These are phyloP conservation scores for Spathaspora passalidarum DNA, from an alignment of 805 yeast species.

Conservation along the genomic window DNA sequence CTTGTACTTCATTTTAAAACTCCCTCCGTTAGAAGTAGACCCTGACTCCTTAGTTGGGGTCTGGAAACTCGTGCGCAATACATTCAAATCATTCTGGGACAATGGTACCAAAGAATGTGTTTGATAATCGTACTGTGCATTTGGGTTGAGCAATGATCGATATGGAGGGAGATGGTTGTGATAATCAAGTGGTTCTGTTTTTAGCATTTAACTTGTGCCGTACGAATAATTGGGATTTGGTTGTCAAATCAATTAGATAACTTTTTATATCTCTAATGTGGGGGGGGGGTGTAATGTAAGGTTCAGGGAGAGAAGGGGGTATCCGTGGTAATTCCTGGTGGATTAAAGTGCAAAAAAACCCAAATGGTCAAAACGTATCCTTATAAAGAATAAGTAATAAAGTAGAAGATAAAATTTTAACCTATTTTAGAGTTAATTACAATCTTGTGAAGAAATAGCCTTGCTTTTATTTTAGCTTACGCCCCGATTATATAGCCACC, in stretches of 20 bases:
- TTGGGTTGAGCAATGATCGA: slow-evolving; percentile 49
- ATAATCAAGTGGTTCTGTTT: slow-evolving; percentile 17
- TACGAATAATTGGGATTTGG: not conserved
- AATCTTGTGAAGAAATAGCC: not conserved
- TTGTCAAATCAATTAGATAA: not conserved
- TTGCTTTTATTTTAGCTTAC: not conserved
- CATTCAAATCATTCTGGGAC: slow-evolving; percentile 30
- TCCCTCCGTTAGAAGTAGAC: not conserved
- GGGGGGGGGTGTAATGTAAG: no score
- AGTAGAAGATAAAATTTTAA: no score
- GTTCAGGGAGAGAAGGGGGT: no score
- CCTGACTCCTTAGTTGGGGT: slow-evolving; percentile 3
- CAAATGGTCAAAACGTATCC: no score
- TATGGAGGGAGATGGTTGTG: slow-evolving; percentile 47
- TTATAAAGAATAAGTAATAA: no score
- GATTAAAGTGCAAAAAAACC: no score
- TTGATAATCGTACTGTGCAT: slow-evolving; percentile 48
- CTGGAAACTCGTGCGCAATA: slow-evolving; percentile 6
- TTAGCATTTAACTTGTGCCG: not conserved
- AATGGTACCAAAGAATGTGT: slow-evolving; percentile 42
- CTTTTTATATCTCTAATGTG: not conserved
- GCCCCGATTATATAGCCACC: not conserved
- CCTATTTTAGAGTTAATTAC: not conserved
- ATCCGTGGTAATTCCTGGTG: no score
- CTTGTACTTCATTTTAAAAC: slow-evolving; percentile 46